Evolutionary conservation across 768 basidiomycete genomes (phyloP).

Genomic region (Royoungia palumana): DNA sequence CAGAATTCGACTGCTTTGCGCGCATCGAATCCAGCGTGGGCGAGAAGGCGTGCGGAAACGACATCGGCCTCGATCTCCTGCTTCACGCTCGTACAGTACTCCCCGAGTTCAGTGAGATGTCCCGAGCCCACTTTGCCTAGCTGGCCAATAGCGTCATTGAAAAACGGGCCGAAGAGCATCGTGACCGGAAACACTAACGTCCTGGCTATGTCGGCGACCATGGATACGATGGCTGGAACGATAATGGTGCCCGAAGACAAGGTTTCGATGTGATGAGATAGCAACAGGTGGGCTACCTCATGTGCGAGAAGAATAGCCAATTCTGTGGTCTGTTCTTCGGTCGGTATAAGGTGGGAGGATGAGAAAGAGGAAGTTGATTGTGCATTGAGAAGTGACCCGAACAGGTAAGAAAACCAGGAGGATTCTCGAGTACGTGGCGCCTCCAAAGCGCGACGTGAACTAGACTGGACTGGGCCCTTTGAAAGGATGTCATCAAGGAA

Average conservation of each 20-base stretch:
- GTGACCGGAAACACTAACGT: conserved; percentile 85
- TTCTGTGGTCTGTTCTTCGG: conserved; percentile 78
- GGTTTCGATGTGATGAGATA: conserved; percentile 90
- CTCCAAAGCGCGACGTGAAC: conserved; percentile 25
- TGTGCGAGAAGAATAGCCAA: conserved; percentile 91
- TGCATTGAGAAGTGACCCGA: conserved; percentile 40
- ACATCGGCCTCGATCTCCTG: conserved; percentile 94
- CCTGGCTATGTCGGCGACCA: conserved; percentile 71
- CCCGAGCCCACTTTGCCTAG: conserved; percentile 74
- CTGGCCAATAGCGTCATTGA: conserved; percentile 89
- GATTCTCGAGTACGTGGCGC: conserved; percentile 20
- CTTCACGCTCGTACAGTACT: conserved; percentile 71
- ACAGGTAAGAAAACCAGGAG: conserved; percentile 48
- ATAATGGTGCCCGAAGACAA: conserved; percentile 83
- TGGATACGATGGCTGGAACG: conserved; percentile 74
- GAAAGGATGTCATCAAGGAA: conserved; percentile 85
- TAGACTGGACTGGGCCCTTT: conserved; percentile 27
- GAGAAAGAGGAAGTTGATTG: conserved; percentile 32
- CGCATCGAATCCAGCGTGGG: conserved; percentile 89
- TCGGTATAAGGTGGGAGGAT: conserved; percentile 52
- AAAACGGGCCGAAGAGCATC: conserved; percentile 90
- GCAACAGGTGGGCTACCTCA: conserved; percentile 87
- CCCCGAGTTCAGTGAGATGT: conserved; percentile 67
- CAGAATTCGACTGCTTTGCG: conserved; percentile 80
- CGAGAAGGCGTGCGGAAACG: conserved; percentile 85